These are phyloP conservation scores for Leccinum subtestaceum DNA, from an alignment of 768 basidiomycete species.

Conservation along the genomic window DNA sequence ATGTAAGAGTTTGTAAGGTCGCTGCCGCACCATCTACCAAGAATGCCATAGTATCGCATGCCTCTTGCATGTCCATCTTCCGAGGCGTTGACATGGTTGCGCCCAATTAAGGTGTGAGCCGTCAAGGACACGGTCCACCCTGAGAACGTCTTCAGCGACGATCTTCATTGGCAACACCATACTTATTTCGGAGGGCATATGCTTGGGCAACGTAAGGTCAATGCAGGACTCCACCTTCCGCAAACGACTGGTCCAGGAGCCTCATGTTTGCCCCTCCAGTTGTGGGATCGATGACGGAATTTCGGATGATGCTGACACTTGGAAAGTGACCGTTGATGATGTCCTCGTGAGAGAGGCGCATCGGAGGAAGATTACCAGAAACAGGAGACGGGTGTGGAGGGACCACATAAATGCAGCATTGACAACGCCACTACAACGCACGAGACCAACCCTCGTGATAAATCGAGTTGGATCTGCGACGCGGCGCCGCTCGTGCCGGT, in stretches of 20 bases:
- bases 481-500: slow-evolving; percentile 23
- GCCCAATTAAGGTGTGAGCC: not conserved
- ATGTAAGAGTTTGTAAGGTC: too few relatives aligned
- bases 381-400: not conserved
- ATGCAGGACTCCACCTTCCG: not conserved
- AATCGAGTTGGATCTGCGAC: not conserved
- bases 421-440: not conserved
- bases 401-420: not conserved
- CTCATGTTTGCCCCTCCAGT: not conserved
- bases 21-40: not conserved
- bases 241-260: not conserved
- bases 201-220: not conserved
- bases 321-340: not conserved
- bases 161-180: not conserved
- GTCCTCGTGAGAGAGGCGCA: not conserved
- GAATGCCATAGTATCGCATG: not conserved
- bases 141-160: not conserved
- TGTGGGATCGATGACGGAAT: not conserved
- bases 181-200: not conserved
- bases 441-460: not conserved
- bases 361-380: not conserved
- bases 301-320: not conserved
- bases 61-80: slow-evolving; percentile 1
- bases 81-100: not conserved
- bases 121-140: not conserved